phyloP scores from a whole-genome alignment of 345 rosid species.

The Psidium guajava region DNA sequence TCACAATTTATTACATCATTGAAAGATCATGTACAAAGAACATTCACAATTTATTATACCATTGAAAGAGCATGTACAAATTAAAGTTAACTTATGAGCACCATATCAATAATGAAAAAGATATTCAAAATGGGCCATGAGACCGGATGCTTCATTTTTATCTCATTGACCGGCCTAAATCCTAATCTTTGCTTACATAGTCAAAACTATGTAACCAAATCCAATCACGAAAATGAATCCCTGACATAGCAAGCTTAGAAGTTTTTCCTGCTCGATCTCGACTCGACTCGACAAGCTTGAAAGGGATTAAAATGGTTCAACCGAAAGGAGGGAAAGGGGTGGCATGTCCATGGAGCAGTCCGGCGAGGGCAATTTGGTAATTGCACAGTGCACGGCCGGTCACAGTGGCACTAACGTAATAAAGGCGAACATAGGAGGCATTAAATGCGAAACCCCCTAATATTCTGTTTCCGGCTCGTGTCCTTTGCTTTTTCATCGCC shows the following conservation, averaged over 20 bases:
- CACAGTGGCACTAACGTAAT: neutral
- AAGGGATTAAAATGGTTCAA: neutral
- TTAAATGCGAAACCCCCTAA: neutral
- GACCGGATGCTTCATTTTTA: neutral
- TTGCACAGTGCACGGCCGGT: neutral
- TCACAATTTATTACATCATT: neutral
- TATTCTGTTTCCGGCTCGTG: neutral
- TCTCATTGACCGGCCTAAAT: neutral
- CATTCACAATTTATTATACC: neutral
- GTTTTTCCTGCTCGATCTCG: accelerated
- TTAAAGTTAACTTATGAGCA: neutral
- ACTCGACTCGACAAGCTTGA: neutral
- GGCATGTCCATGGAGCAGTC: neutral
- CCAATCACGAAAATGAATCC: neutral
- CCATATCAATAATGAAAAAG: neutral
- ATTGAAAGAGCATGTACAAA: neutral
- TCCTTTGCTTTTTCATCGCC: neutral
- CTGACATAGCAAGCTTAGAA: neutral
- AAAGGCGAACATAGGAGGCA: neutral
- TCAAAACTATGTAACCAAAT: neutral
- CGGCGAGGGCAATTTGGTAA: neutral
- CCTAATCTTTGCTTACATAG: neutral
- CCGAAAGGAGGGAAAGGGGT: too few relatives aligned
- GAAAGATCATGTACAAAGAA: neutral
- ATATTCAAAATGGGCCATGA: neutral